phyloP scores from a whole-genome alignment of 371 early-diverging fungal species.

The Zancudomyces culisetae region DNA sequence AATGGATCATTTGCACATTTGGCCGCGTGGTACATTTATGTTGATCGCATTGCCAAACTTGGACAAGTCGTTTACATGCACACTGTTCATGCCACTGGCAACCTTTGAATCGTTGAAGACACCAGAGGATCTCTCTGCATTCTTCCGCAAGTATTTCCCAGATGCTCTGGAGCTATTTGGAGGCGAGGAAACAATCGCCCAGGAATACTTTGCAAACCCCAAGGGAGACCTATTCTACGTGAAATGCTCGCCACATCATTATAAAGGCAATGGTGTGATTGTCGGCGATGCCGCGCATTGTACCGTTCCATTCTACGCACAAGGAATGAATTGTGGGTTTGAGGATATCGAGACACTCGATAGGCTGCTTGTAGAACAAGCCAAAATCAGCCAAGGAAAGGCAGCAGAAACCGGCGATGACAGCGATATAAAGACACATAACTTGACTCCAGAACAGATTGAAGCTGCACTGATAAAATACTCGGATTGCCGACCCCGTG shows the following conservation, averaged over 20 bases:
- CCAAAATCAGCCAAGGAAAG: conserved; percentile 20
- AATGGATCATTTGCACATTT: conserved; percentile 86
- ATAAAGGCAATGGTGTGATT: conserved; percentile 50
- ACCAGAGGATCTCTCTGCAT: conserved; percentile 36
- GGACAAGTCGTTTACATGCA: conserved; percentile 85
- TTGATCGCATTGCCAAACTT: conserved; percentile 88
- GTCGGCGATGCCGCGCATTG: conserved; percentile 94
- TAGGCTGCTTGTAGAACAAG: conserved; percentile 34
- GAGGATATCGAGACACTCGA: conserved; percentile 75
- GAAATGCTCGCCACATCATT: conserved; percentile 78
- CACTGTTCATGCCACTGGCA: conserved; percentile 82
- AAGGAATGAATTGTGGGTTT: conserved; percentile 97
- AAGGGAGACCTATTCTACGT: conserved; percentile 66
- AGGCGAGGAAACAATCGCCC: conserved; percentile 32
- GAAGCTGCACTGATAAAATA: conserved; percentile 49
- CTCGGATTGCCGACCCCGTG: conserved; percentile 43
- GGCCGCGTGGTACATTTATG: conserved; percentile 91
- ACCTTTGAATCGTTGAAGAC: conserved; percentile 65
- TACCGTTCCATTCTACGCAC: conserved; percentile 94
- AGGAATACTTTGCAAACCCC: conserved; percentile 66
- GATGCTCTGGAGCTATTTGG: conserved; percentile 74
- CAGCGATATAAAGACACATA: conserved; percentile 3
- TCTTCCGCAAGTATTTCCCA: conserved; percentile 60
- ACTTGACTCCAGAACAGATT: conserved; percentile 19
- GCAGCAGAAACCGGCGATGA: conserved; percentile 9